Base-by-base conservation (phyloP, 2,329 filamentous ascomycete genomes). In the Ilyonectria destructans region DNA sequence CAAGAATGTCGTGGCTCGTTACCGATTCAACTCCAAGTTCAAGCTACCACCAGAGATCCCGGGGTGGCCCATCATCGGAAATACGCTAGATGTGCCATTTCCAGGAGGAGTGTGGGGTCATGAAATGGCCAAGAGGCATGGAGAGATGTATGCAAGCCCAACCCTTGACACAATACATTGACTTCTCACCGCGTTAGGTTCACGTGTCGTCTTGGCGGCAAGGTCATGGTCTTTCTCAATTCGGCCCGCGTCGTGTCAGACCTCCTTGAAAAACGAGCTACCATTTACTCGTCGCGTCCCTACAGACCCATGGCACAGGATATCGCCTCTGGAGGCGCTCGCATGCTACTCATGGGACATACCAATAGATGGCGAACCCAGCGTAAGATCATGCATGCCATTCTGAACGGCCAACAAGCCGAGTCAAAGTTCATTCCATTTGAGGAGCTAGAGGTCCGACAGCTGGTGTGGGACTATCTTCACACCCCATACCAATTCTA, bases 91-190 rank as follows among this genome's bases (percentile, higher is more conserved):
- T 29, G 46, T 49, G 13, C 46, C 46, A 6, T 49, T 49, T 29
- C 46, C 46, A 8, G 46, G 23, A 2, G 46, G 46, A 49, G 46
- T 49, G 13, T 49, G 46, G 46, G 46, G 46, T 9, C 46, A 49
- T 29, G 46, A 49, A 15, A 49, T 49, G 46, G 46, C 46, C 23
- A 49, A 49, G 46, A 49, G 17, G 23, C 13, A 49, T 29, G 46
- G 46, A 49, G 46, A 49, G 46, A 49, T 49, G 46, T 49, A 49
- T 31, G 46, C 46, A 49, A 29, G 46, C 23, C 46, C 13, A 31
- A 21, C 8, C 15, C n/a, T 49, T 17, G 10, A 26, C 6, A 49
- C 21, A 33, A 29, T 49, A 5, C 46, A 15, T 29, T 12, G 13
- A 17, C 46, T 49, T 6, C 12, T 15, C 6, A 8, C 21, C 15